Conservation (phyloP, 768 basidiomycete genomes). For the Mycena latifolia region DNA sequence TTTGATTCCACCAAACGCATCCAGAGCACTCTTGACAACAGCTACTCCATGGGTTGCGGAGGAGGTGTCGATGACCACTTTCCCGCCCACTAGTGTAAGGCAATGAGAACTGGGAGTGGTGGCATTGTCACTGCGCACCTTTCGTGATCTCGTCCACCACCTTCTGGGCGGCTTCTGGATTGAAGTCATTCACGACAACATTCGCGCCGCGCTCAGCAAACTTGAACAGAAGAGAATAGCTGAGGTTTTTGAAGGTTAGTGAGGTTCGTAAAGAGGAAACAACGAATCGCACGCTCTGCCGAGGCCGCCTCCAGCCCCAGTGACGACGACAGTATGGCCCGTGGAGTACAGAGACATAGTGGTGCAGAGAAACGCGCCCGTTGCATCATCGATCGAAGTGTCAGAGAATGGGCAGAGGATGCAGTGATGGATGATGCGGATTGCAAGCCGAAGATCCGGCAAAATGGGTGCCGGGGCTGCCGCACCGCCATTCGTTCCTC, state of each 20-base stretch:
- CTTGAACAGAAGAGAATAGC: constrained; percentile 86
- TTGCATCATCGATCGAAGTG: too few relatives aligned
- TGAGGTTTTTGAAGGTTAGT: neutral
- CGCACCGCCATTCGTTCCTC: too few relatives aligned
- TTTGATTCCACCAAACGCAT: constrained; percentile 86
- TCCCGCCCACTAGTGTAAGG: constrained; percentile 87
- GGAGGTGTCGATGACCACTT: constrained; percentile 88
- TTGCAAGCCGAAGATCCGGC: too few relatives aligned
- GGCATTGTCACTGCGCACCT: constrained; percentile 59
- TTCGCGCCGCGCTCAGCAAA: constrained; percentile 94
- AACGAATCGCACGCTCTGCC: constrained; percentile 76
- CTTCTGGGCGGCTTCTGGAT: constrained; percentile 86
- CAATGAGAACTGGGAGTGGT: neutral
- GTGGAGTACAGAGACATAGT: constrained; percentile 80
- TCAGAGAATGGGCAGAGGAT: too few relatives aligned
- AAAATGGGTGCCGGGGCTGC: too few relatives aligned
- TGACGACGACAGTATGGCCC: constrained; percentile 90
- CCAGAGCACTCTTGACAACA: constrained; percentile 88
- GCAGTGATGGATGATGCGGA: too few relatives aligned
- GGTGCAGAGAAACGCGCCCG: too few relatives aligned
- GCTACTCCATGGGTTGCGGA: constrained; percentile 89
- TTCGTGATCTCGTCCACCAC: constrained; percentile 91
- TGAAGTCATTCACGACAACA: constrained; percentile 96
- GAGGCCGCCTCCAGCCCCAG: constrained; percentile 96
- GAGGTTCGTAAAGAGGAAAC: too few relatives aligned